Evolutionary conservation across 1,284 basidiomycete genomes (phyloP), one percentile per base, ranked within the genome.

Genomic region (Macrocybe sp.): DNA sequence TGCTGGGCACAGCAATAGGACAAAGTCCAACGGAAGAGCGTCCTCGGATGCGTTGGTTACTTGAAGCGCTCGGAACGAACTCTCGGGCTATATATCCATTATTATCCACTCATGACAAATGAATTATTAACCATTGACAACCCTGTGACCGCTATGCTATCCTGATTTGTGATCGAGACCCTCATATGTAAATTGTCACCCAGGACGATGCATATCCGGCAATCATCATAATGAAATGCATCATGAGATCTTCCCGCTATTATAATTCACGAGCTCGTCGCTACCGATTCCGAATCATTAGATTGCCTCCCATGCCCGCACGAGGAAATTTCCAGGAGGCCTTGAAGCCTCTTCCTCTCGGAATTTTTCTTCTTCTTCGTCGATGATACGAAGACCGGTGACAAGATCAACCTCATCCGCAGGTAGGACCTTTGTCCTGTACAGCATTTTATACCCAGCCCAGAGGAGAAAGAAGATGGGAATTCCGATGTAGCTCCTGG

Each of bases 311-410:
- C 70, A 76, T 12, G 77, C 43, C 47, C 55, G 68, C 51, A 61
- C 59, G 53, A 63, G 56, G 29, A 57, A 51, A 28, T 64, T 67
- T 9, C 60, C 62, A 3, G 74, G 73, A 3, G 73, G 74, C 52
- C 66, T 66, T 1, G 63, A 54, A 30, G 64, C 69, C 57, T 77
- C 65, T 46, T 67, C 64, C 35, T 60, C 62, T 45, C 74, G 52
- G 55, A 69, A 79, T 46, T 61, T 64, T 55, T 72, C 72, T 55
- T 86, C 81, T 54, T 83, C 78, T 50, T 85, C 83, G 53, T 84
- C 75, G 51, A 88, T 85, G 58, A 79, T 77, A 41, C 76, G 69
- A 36, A 80, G 70, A 29, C 83, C 86, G 10, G 78, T 77, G 35
- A 78, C 61, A 32, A 89, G 71, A 58, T 89, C 86, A 50, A 89